Base-by-base conservation (phyloP, 2,329 filamentous ascomycete species). In the Penicillium sp. region DNA sequence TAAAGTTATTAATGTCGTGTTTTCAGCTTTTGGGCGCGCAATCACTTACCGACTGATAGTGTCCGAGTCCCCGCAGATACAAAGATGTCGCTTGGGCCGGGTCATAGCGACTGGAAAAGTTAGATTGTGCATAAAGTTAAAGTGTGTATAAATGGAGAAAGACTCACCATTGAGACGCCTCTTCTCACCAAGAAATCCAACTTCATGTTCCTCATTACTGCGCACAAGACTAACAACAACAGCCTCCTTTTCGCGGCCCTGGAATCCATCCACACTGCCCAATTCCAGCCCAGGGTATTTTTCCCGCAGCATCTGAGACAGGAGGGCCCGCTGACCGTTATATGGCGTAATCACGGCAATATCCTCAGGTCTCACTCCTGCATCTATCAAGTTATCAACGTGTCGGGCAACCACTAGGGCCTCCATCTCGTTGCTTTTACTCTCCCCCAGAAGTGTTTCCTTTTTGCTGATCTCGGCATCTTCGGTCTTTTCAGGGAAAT, bases 231-330 rank as follows among this genome's bases (percentile, higher is more conserved):
- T 96, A 51, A 99, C 88, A 39, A 99, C 84, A 16, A 99, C 88
- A 2, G 91, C 95, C 74, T 99, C 95, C 75, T 99, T 99, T 75
- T 99, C 95, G 19, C 95, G 86, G 33, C 95, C 95, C 74, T 99
- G 95, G 72, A 99, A 99, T 2, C 93, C 95, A 74, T 99, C 95
- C 2, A 99, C 91, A 67, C 91, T 96, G 33, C 95, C 95, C n/a
- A 99, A 81, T 74, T 99, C 95, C 50, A 99, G 86, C 13, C 89
- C 91, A 0, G 90, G 89, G 67, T 89, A 96, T 39, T 81, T 79
- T 58, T 95, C 90, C 70, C 93, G 95, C 49, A 99, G 82, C 63
- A 89, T 82, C 37, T 82, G 79, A 13, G 91, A 87, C 51, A 98
- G 80, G 11, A 96, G 76, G 5, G 90, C 88, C 35, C 97, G 83